Base-by-base conservation (phyloP, 2,329 filamentous ascomycete species). In the Meredithiella fracta region DNA sequence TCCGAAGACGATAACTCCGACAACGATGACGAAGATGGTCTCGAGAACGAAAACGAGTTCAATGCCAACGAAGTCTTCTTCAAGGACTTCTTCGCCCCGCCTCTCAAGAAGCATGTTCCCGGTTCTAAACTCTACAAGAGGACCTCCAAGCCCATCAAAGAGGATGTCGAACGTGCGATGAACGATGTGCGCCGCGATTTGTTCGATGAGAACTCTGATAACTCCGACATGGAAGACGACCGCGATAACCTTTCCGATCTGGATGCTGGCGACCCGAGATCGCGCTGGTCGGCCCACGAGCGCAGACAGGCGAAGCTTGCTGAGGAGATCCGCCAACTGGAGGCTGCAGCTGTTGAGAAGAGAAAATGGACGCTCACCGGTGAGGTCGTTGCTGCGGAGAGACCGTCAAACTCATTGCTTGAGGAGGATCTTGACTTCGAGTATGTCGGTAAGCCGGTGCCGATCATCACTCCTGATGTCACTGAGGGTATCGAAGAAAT, bases 351-450 rank as follows among this genome's bases (percentile, higher is more conserved):
- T 55, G 83, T 97, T 0, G 85, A 86, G 29, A 94, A 94, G 69
- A 83, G 89, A 58, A 81, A 91, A 64, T 98, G 92, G 92, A 85
- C 86, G 17, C 72, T 97, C 54, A 78, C 85, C 8, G 92, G 92
- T 64, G 92, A 98, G 73, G 90, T 90, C 3, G 77, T 81, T 51
- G 91, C 87, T 1, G 75, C 75, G 0, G 87, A 92, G 62, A 79
- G 92, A 37, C 92, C 92, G 0, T 67, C 88, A 55, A 97, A 98
- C 71, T 96, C 91, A 0, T 77, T 98, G 1, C 79, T 98, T 1
- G 90, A 97, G 65, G 82, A 97, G 70, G 89, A 97, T 63, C 77
- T 98, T 25, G 91, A 97, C 61, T 98, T 97, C 65, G 92, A 98
- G 70, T 82, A 94, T 63, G 81, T 87, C 22, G 92, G 92, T 64